A percentile compares a stretch with the other conserved stretches of the same genome.
These are phyloP conservation scores for Pulveroboletus sp. DNA, from an alignment of 1,284 basidiomycete species.

Conservation along the genomic window DNA sequence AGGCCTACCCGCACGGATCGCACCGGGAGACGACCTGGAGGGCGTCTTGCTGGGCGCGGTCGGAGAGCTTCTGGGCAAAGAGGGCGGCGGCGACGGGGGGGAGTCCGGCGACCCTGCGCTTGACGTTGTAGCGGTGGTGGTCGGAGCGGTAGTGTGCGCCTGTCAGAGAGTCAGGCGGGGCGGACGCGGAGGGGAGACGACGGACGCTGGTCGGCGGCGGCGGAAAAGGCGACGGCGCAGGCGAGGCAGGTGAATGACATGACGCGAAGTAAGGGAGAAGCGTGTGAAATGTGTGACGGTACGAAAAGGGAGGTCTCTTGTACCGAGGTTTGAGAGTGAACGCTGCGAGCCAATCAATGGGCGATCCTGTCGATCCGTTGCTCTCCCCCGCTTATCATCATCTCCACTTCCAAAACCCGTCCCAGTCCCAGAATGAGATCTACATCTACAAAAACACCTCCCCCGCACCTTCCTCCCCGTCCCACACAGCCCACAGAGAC, in stretches of 20 bases:
- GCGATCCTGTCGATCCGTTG: slow-evolving; percentile 65
- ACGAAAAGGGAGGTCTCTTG: neutral
- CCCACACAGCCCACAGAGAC: slow-evolving; percentile 21
- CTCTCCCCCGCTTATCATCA: slow-evolving; percentile 62
- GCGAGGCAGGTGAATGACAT: slow-evolving; percentile 83
- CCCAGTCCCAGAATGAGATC: slow-evolving; percentile 31
- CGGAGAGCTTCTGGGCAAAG: slow-evolving; percentile 92
- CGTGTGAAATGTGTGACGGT: slow-evolving; percentile 12
- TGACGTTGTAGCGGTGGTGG: slow-evolving; percentile 98
- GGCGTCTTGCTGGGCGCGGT: slow-evolving; percentile 73
- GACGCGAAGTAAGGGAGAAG: too few species aligned
- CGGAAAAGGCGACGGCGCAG: slow-evolving; percentile 87
- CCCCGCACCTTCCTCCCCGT: slow-evolving; percentile 29
- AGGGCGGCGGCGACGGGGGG: slow-evolving; percentile 79
- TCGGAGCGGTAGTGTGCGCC: slow-evolving; percentile 93
- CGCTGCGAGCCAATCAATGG: slow-evolving; percentile 51
- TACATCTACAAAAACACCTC: slow-evolving; percentile 36
- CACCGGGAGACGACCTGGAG: slow-evolving; percentile 64
- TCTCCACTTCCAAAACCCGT: slow-evolving; percentile 40
- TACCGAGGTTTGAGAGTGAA: slow-evolving; percentile 32
- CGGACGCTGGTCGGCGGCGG: slow-evolving; percentile 84
- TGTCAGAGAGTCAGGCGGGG: slow-evolving; percentile 30
- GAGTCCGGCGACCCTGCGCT: slow-evolving; percentile 89
- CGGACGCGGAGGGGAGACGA: slow-evolving; percentile 3
- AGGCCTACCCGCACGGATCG: slow-evolving; percentile 76